Percentiles rank a stretch among this genome's conserved stretches.
phyloP scores from a whole-genome alignment of 2,329 filamentous ascomycete species.

The Penicillium aurantiogriseum region DNA sequence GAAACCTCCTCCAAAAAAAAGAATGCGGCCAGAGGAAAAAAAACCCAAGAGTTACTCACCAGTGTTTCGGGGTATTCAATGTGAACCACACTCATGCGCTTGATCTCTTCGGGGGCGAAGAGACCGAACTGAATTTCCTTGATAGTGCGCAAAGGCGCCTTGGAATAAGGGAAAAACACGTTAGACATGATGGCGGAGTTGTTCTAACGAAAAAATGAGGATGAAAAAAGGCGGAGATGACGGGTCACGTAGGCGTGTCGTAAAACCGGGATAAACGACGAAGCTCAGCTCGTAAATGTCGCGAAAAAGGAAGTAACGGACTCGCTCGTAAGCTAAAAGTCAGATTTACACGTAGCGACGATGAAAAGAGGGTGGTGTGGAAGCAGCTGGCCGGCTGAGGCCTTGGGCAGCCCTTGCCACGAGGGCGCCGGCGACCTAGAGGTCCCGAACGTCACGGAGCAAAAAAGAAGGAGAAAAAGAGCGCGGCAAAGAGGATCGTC shows the following conservation, averaged over 20 bases:
- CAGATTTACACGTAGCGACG: slow-evolving; percentile 25
- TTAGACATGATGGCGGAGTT: slow-evolving; percentile 73
- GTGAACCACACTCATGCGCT: slow-evolving; percentile 95
- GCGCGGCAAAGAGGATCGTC: slow-evolving; percentile 29
- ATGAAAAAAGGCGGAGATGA: slow-evolving; percentile 12
- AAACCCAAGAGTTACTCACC: slow-evolving; percentile 46
- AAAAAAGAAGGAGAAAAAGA: slow-evolving; percentile 29
- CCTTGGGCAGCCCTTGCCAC: slow-evolving; percentile 50
- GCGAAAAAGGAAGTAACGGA: slow-evolving; percentile 21
- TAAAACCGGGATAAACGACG: slow-evolving; percentile 17
- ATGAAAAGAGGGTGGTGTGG: slow-evolving; percentile 33
- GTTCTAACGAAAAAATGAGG: slow-evolving; percentile 15
- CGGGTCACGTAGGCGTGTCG: slow-evolving; percentile 11
- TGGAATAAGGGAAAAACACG: slow-evolving; percentile 84
- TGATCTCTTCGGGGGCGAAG: slow-evolving; percentile 97
- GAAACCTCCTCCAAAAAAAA: background rate
- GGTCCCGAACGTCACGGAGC: slow-evolving; percentile 39
- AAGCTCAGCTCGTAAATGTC: slow-evolving; percentile 16
- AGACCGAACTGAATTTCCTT: slow-evolving; percentile 99
- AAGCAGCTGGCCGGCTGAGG: slow-evolving; percentile 44
- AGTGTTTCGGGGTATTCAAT: slow-evolving; percentile 99
- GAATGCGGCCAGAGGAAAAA: no score
- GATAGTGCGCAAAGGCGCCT: slow-evolving; percentile 93
- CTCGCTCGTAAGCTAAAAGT: slow-evolving; percentile 9
- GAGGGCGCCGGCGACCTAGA: slow-evolving; percentile 45